Conservation (phyloP, 108 stramenopile genomes). For the Bacterosira constricta region DNA sequence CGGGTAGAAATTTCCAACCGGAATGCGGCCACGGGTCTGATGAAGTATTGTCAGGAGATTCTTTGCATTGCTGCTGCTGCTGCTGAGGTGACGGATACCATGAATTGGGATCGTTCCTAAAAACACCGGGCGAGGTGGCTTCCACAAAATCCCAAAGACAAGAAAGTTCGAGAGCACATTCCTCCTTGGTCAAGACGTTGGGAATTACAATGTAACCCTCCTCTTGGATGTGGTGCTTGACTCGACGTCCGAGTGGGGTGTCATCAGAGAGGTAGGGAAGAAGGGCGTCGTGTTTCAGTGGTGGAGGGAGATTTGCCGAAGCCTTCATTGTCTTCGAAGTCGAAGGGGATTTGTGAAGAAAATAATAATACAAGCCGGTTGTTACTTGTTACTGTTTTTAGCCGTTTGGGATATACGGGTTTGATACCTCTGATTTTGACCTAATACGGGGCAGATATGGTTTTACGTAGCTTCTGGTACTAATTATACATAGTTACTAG, state of each 20-base stretch:
- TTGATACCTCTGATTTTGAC: no score
- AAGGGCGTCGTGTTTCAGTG: slow-evolving; percentile 25
- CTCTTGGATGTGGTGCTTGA: slow-evolving; percentile 11
- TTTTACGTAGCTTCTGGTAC: no score
- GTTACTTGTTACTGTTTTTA: no score
- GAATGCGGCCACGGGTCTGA: slow-evolving; percentile 49
- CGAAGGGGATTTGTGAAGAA: no score
- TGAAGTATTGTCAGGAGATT: background rate
- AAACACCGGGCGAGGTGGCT: slow-evolving; percentile 45
- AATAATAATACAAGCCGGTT: no score
- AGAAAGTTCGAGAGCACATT: slow-evolving; percentile 35
- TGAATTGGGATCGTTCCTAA: slow-evolving; percentile 43
- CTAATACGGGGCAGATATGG: no score
- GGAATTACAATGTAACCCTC: slow-evolving; percentile 39
- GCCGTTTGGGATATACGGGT: no score
- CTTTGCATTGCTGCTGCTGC: background rate
- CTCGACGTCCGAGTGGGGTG: background rate
- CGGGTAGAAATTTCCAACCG: slow-evolving; percentile 31
- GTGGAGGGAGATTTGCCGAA: background rate
- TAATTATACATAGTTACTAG: no score
- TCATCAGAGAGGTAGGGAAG: slow-evolving; percentile 14
- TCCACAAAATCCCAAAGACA: slow-evolving; percentile 58
- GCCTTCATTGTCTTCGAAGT: no score
- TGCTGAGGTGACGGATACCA: slow-evolving; percentile 24
- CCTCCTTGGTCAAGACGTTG: slow-evolving; percentile 29